Conservation (phyloP, 108 stramenopile genomes). For the Seminavis robusta region DNA sequence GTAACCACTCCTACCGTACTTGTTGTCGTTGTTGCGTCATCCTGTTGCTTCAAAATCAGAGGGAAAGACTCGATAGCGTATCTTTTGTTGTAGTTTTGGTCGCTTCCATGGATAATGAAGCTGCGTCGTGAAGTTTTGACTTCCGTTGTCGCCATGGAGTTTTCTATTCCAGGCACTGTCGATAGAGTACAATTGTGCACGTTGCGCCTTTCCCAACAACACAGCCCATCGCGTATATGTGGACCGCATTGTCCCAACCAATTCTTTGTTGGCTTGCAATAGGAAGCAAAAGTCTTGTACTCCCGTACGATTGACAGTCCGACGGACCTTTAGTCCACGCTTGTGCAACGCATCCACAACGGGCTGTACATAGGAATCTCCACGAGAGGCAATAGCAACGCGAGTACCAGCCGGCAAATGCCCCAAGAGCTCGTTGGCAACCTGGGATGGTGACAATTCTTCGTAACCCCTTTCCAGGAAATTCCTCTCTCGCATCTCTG, state of each 20-base stretch:
- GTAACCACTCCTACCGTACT: too few relatives aligned
- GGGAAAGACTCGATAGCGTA: too few relatives aligned
- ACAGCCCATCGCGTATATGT: constrained; percentile 47
- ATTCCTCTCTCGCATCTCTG: constrained; percentile 41
- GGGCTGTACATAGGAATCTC: constrained; percentile 11
- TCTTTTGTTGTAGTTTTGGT: too few relatives aligned
- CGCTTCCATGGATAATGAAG: too few relatives aligned
- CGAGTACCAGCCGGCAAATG: constrained; percentile 38
- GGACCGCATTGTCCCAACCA: constrained; percentile 40
- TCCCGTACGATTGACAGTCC: constrained; percentile 24
- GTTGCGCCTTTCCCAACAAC: constrained; percentile 35
- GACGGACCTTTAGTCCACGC: constrained; percentile 36
- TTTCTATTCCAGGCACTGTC: too few relatives aligned
- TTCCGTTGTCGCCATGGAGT: too few relatives aligned
- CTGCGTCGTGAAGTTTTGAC: too few relatives aligned
- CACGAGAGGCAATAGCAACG: constrained; percentile 30
- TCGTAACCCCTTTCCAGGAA: constrained; percentile 41
- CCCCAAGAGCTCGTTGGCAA: constrained; percentile 28
- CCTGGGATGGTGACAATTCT: constrained; percentile 42
- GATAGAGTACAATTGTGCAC: constrained; percentile 24
- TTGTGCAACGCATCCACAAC: constrained; percentile 30
- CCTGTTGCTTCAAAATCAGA: too few relatives aligned
- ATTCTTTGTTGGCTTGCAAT: constrained; percentile 33
- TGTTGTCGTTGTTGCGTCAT: too few relatives aligned
- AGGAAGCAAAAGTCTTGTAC: constrained; percentile 69